A percentile compares a stretch with the other conserved stretches of the same genome.
These are phyloP conservation scores for Cryptococcus jaspeensis DNA, from an alignment of 1,284 basidiomycete genomes.

Conservation along the genomic window DNA sequence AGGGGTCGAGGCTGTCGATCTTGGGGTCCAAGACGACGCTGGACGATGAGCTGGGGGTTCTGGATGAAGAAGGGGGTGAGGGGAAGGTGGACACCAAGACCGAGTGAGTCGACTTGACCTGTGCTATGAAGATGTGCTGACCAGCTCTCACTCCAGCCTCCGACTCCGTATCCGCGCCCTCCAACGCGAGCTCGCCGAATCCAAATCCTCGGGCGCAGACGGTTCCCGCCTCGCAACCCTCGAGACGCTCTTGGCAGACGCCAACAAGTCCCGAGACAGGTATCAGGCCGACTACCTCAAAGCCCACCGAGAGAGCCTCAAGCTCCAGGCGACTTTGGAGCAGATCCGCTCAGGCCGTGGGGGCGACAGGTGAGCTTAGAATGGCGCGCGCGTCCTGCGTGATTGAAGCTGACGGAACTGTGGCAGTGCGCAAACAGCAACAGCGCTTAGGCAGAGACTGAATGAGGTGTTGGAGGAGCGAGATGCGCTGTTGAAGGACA, in stretches of 20 bases:
- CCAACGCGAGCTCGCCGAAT: conserved; percentile 74
- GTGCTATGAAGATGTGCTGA: too few species aligned
- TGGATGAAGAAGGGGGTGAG: conserved; percentile 51
- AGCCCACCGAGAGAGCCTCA: conserved; percentile 77
- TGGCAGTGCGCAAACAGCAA: conserved; percentile 73
- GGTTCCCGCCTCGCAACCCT: conserved; percentile 73
- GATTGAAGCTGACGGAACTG: background rate
- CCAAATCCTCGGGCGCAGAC: conserved; percentile 66
- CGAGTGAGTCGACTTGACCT: conserved; percentile 54
- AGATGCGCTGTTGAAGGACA: conserved; percentile 65
- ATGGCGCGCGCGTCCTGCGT: too few species aligned
- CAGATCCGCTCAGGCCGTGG: conserved; percentile 82
- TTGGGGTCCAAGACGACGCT: conserved; percentile 22
- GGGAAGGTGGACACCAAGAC: conserved; percentile 83
- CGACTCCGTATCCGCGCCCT: conserved; percentile 81
- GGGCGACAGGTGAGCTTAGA: conserved; percentile 71
- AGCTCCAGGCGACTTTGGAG: conserved; percentile 78
- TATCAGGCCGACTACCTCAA: conserved; percentile 87
- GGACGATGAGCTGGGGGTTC: conserved; percentile 52
- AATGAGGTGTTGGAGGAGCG: conserved; percentile 84
- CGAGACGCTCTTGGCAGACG: conserved; percentile 86
- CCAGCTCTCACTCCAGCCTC: conserved; percentile 49
- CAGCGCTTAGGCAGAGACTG: conserved; percentile 79
- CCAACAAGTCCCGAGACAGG: conserved; percentile 80
- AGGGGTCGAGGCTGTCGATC: conserved; percentile 4